phyloP scores from a whole-genome alignment of 768 basidiomycete species.

The Clitopilus hobsonii region DNA sequence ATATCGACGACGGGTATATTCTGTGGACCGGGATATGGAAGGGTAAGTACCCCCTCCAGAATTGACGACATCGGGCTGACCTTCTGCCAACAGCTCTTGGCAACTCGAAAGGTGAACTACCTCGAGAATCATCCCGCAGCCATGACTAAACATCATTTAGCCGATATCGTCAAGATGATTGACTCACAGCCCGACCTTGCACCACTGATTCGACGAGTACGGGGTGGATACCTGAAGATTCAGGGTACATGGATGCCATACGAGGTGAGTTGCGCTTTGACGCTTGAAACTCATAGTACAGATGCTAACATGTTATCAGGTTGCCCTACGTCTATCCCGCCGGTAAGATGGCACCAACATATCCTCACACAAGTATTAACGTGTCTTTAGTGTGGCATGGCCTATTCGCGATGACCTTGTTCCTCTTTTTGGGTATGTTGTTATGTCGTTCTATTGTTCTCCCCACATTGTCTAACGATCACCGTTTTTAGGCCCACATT shows the following conservation, averaged over 20 bases:
- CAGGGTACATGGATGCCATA: constrained; percentile 95
- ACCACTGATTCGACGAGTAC: constrained; percentile 74
- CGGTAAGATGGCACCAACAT: constrained; percentile 45
- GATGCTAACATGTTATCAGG: constrained; percentile 32
- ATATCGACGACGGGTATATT: constrained; percentile 89
- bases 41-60: constrained; percentile 38
- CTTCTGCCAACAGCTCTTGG: constrained; percentile 55
- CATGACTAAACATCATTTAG: constrained; percentile 29
- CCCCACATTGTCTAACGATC: constrained; percentile 6
- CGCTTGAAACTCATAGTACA: neutral
- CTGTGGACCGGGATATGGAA: constrained; percentile 96
- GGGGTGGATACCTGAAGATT: constrained; percentile 87
- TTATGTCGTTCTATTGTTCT: neutral
- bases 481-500: constrained; percentile 62
- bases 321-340: constrained; percentile 74
- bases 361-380: constrained; percentile 10
- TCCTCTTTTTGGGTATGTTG: constrained; percentile 77
- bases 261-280: constrained; percentile 45
- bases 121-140: no score
- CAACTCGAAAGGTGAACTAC: constrained; percentile 74
- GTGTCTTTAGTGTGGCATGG: constrained; percentile 72
- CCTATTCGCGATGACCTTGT: constrained; percentile 80
- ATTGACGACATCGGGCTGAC: constrained; percentile 7
- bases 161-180: constrained; percentile 91
- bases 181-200: constrained; percentile 89